phyloP scores from a whole-genome alignment of 2,329 filamentous ascomycete species.

The Endocalyx cinctus region DNA sequence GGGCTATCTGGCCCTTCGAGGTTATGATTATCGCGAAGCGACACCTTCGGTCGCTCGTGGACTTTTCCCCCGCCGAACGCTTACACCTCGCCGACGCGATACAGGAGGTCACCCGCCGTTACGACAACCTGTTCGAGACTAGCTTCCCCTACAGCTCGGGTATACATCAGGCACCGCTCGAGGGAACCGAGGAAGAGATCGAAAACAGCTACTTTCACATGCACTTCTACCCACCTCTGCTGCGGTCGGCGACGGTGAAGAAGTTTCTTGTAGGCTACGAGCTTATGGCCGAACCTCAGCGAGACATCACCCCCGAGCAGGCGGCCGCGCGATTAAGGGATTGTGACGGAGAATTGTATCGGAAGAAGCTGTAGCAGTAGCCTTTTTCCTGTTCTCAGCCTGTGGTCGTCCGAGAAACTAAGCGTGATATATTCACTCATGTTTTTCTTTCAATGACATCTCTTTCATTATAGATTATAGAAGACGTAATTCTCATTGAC shows the following conservation, averaged over 20 bases:
- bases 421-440: no score
- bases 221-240: constrained; percentile 93
- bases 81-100: constrained; percentile 75
- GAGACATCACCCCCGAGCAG: constrained; percentile 96
- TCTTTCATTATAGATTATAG: no score
- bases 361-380: constrained; percentile 52
- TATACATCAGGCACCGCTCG: constrained; percentile 88
- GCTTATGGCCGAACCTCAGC: constrained; percentile 93
- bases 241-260: constrained; percentile 86
- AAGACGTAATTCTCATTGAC: no score
- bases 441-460: no score
- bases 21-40: constrained; percentile 81
- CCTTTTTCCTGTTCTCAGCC: no score
- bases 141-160: constrained; percentile 97
- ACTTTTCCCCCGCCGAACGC: constrained; percentile 69
- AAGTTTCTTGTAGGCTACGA: constrained; percentile 98
- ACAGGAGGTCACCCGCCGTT: constrained; percentile 81
- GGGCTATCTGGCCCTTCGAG: constrained; percentile 97
- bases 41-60: constrained; percentile 80
- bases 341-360: constrained; percentile 79
- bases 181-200: constrained; percentile 75
- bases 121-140: constrained; percentile 96
- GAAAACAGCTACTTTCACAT: constrained; percentile 90
- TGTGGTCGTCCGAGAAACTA: no score
- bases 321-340: constrained; percentile 72